These are phyloP conservation scores for Myrica gale DNA, from an alignment of 306 rosid species.

Conservation along the genomic window DNA sequence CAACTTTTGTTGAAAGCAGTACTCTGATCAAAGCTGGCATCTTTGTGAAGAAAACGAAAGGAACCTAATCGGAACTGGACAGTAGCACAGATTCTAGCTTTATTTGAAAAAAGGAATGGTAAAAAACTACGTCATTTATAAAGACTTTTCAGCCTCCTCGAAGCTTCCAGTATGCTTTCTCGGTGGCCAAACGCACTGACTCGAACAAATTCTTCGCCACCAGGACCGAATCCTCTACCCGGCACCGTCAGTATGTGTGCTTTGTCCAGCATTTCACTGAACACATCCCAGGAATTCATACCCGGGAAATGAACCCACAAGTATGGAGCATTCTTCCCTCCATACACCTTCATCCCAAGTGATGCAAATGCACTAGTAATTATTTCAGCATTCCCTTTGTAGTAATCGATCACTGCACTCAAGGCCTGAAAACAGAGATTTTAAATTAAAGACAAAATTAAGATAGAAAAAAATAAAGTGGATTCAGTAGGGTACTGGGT, in stretches of 20 bases:
- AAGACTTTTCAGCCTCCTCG: slow-evolving; percentile 33
- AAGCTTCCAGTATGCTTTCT: slow-evolving; percentile 54
- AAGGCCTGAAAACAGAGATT: slow-evolving; percentile 42
- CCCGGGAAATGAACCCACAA: slow-evolving; percentile 73
- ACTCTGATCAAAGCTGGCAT: background rate
- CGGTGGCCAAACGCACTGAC: slow-evolving; percentile 58
- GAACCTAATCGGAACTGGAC: background rate
- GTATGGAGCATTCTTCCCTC: slow-evolving; percentile 65
- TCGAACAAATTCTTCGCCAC: slow-evolving; percentile 54
- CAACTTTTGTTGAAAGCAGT: too few relatives aligned
- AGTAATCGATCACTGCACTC: slow-evolving; percentile 31
- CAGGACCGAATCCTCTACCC: slow-evolving; percentile 74
- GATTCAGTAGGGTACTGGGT: too few relatives aligned
- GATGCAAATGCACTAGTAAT: slow-evolving; percentile 46
- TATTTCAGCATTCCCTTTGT: slow-evolving; percentile 55
- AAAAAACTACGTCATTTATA: slow-evolving; percentile 2
- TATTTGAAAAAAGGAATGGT: background rate
- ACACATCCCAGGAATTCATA: slow-evolving; percentile 55
- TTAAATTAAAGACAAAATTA: background rate
- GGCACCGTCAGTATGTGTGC: slow-evolving; percentile 66
- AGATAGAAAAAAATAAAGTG: background rate
- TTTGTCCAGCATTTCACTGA: slow-evolving; percentile 47
- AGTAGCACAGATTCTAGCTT: background rate
- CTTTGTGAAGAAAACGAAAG: background rate
- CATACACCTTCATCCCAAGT: slow-evolving; percentile 53